Evolutionary conservation across 2,329 filamentous ascomycete species (phyloP), one percentile per base, ranked within the genome.

Genomic region (Elsinoe ampelina): DNA sequence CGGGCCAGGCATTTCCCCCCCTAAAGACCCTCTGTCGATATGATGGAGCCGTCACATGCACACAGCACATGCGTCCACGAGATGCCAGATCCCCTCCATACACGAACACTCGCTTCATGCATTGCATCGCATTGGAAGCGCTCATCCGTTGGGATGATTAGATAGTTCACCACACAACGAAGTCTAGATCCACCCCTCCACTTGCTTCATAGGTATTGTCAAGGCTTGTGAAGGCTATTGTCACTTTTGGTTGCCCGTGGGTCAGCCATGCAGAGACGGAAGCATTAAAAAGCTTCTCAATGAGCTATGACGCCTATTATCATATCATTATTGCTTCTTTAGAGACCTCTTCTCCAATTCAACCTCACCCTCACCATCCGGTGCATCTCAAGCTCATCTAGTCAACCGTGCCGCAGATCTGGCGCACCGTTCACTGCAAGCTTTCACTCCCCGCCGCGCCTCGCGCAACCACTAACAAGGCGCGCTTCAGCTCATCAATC

Each of bases 51-150:
- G 15, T 19, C 34, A 52, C 34, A 52, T 38, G 32, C 48, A 48
- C 43, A 30, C 13, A 56, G 32, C 54, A 45, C 52, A 41, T 26
- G 52, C 52, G 34, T 55, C 34, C 26, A 30, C 17, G 43, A 55
- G 34, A 47, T 15, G 54, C 20, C 54, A 22, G 35, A 13, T 15
- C 26, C 19, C 19, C 41, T n/a, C 34, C 39, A 8, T 22, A 19
- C 56, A 56, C 47, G 30, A 50, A 17, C 34, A 39, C 26, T 52
- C 48, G 48, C 48, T 52, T 52, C 34, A 52, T 39, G 32, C 19
- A 35, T 52, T 19, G 30, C 35, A 52, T 39, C 15, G 48, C 48
- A 35, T 17, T 19, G 11, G 15, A 52, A 52, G 48, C 48, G 11
- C 17, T 2, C 48, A 39, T 52, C 48, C 32, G 13, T 34, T 22